Evolutionary conservation across 2,329 filamentous ascomycete genomes (phyloP).

Genomic region (Claviceps sp.): DNA sequence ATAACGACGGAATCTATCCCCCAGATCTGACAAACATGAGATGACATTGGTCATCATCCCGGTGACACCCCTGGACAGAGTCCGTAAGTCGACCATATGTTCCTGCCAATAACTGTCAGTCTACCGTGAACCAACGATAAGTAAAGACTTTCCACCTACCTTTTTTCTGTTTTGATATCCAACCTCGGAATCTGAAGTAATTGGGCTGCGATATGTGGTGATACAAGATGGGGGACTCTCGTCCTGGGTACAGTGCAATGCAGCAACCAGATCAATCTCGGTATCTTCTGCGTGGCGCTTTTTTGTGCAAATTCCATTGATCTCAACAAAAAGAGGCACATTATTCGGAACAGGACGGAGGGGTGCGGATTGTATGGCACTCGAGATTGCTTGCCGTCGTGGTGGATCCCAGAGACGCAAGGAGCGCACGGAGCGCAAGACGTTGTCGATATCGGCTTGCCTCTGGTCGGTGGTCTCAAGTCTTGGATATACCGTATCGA

Average conservation of each 20-base stretch:
- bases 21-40: constrained; percentile 14
- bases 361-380: neutral
- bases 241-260: constrained; percentile 7
- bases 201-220: constrained; percentile 2
- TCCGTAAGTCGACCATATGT: constrained; percentile 12
- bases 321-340: constrained; percentile 6
- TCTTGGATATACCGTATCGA: constrained; percentile 3
- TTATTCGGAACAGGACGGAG: neutral
- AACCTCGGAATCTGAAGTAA: constrained; percentile 1
- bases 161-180: constrained; percentile 1
- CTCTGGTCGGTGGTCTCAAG: neutral
- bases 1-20: constrained; percentile 13
- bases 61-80: constrained; percentile 11
- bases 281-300: constrained; percentile 18
- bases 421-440: neutral
- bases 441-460: neutral
- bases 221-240: constrained; percentile 1
- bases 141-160: neutral
- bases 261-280: constrained; percentile 19
- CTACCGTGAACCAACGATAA: neutral
- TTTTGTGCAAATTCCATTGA: constrained; percentile 17
- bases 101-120: constrained; percentile 2
- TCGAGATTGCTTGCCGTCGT: neutral
- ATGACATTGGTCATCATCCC: constrained; percentile 18
- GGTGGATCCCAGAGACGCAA: neutral